These are phyloP conservation scores for Trichoderma citrinoviride DNA, from an alignment of 2,329 filamentous ascomycete species.

Conservation along the genomic window DNA sequence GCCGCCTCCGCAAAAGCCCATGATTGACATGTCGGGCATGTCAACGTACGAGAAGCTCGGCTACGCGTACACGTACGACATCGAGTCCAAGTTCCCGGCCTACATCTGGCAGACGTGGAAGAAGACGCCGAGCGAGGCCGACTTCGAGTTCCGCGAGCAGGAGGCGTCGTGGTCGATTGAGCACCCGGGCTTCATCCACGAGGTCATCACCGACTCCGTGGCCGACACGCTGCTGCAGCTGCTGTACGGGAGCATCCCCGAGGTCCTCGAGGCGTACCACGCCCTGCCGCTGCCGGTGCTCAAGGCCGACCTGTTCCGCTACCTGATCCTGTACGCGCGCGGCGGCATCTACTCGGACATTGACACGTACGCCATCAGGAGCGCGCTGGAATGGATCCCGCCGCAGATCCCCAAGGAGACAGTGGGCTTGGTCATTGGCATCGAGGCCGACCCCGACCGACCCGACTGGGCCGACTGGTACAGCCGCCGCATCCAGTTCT, in stretches of 20 bases:
- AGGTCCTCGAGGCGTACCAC: constrained; percentile 74
- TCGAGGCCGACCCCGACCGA: constrained; percentile 93
- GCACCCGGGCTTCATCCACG: constrained; percentile 90
- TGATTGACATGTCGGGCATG: constrained; percentile 69
- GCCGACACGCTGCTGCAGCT: constrained; percentile 78
- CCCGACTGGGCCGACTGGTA: constrained; percentile 95
- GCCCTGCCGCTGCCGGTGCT: constrained; percentile 70
- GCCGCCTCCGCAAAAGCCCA: constrained; percentile 53
- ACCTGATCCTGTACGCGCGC: constrained; percentile 62
- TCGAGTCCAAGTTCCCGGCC: constrained; percentile 84
- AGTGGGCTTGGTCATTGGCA: constrained; percentile 86
- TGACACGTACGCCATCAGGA: constrained; percentile 81
- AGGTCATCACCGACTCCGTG: constrained; percentile 91
- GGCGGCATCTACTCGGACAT: constrained; percentile 81
- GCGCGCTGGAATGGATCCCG: constrained; percentile 86
- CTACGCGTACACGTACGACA: constrained; percentile 92
- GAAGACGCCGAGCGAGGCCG: constrained; percentile 69
- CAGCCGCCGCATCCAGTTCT: constrained; percentile 93
- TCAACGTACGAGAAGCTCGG: constrained; percentile 77
- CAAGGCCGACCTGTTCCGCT: constrained; percentile 77
- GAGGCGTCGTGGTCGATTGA: constrained; percentile 87
- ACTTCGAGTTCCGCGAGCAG: constrained; percentile 77
- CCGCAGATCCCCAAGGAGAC: constrained; percentile 69
- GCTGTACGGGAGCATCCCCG: constrained; percentile 79
- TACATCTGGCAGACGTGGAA: constrained; percentile 99